phyloP scores from a whole-genome alignment of 225 moss, liverwort and hornwort genomes.

The Marchantia polymorpha region DNA sequence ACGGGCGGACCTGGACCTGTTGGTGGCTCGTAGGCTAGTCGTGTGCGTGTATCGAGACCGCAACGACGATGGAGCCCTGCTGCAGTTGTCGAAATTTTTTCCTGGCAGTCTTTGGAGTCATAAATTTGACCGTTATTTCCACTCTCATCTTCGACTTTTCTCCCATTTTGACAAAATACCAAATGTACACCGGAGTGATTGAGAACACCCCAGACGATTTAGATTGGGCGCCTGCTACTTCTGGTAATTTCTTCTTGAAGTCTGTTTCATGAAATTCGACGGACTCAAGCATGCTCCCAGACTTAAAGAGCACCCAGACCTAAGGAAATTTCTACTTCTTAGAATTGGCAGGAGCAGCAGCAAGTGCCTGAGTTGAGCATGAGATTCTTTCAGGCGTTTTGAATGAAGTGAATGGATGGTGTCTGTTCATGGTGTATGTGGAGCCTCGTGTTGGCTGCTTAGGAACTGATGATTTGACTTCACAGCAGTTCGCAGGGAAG shows the following conservation, averaged over 20 bases:
- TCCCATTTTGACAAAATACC: constrained; percentile 2
- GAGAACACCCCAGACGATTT: not conserved
- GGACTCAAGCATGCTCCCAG: no score
- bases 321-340: no score
- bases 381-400: no score
- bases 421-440: not conserved
- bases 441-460: not conserved
- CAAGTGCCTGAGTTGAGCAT: not conserved
- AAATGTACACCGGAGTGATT: not conserved
- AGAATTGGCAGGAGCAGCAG: no score
- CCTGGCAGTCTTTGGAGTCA: not conserved
- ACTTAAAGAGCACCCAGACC: no score
- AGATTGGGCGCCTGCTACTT: not conserved
- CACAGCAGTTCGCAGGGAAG: not conserved
- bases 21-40: no score
- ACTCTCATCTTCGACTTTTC: constrained; percentile 12
- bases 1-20: no score
- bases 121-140: constrained; percentile 5
- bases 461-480: not conserved
- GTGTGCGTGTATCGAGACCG: no score
- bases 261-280: not conserved
- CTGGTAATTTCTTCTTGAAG: constrained; percentile 2
- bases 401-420: not conserved
- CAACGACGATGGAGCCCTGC: not conserved
- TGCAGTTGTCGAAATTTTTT: not conserved